Percentiles rank a stretch among this genome's conserved stretches.
phyloP scores from a whole-genome alignment of 768 basidiomycete species.

The Pleurotus citrinopileatus region DNA sequence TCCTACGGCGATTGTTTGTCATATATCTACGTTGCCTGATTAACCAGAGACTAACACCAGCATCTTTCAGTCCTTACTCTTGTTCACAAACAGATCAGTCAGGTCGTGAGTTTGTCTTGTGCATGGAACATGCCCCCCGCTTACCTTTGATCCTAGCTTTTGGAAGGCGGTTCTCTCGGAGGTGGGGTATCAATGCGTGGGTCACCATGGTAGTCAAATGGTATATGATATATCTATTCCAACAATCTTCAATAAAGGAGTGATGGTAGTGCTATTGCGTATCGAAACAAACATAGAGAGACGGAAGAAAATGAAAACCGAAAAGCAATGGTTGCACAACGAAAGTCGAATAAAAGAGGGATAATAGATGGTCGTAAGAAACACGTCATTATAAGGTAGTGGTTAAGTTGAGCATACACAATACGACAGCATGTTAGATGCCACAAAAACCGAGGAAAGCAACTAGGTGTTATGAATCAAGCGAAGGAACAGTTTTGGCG shows the following conservation, averaged over 20 bases:
- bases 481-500: slow-evolving; percentile 37
- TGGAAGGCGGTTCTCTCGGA: slow-evolving; percentile 35
- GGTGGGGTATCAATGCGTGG: slow-evolving; percentile 34
- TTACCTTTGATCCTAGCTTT: slow-evolving; percentile 27
- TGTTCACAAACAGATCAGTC: slow-evolving; percentile 47
- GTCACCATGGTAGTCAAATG: slow-evolving; percentile 37
- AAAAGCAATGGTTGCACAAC: slow-evolving; percentile 14
- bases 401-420: slow-evolving; percentile 1
- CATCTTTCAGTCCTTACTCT: slow-evolving; percentile 40
- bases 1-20: slow-evolving; percentile 85
- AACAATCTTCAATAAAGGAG: slow-evolving; percentile 20
- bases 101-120: slow-evolving; percentile 34
- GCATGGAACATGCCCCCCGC: not conserved
- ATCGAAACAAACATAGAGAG: slow-evolving; percentile 21
- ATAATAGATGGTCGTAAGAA: not conserved
- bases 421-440: slow-evolving; percentile 3
- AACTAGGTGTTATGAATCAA: slow-evolving; percentile 19
- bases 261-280: slow-evolving; percentile 28
- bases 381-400: not conserved
- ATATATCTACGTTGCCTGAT: not conserved
- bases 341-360: slow-evolving; percentile 14
- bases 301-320: slow-evolving; percentile 15
- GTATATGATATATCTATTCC: slow-evolving; percentile 7
- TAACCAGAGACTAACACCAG: slow-evolving; percentile 5
- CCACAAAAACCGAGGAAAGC: slow-evolving; percentile 12